These are phyloP conservation scores for Trichoderma erinaceum DNA, from an alignment of 495 filamentous ascomycete genomes.

Conservation along the genomic window DNA sequence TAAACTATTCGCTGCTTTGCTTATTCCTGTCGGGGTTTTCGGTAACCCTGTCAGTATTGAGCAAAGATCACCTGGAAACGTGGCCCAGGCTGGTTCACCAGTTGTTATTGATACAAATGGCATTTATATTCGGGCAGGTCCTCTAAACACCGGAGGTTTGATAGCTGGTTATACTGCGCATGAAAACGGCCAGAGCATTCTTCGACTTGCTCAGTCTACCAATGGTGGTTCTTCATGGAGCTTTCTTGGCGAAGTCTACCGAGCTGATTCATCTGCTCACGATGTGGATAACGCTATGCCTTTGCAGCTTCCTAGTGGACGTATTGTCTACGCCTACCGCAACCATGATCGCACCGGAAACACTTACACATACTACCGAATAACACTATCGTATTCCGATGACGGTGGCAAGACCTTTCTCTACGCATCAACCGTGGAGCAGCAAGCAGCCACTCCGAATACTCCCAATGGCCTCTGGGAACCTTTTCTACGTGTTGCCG, in stretches of 20 bases:
- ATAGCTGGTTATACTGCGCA: neutral
- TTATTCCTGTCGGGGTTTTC: neutral
- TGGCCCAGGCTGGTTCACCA: neutral
- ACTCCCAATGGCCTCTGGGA: neutral
- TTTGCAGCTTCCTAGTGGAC: slow-evolving; percentile 43
- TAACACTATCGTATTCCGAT: neutral
- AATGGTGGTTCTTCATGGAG: neutral
- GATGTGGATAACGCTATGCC: slow-evolving; percentile 58
- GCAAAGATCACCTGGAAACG: neutral
- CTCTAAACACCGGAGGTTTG: neutral
- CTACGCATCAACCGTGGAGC: neutral
- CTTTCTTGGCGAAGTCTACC: slow-evolving; percentile 28
- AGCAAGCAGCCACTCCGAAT: neutral
- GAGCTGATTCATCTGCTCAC: slow-evolving; percentile 27
- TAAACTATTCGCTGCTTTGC: neutral
- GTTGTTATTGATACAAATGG: neutral
- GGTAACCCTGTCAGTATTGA: neutral
- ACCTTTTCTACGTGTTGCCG: neutral
- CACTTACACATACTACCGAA: slow-evolving; percentile 31
- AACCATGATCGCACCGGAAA: slow-evolving; percentile 48
- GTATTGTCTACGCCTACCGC: slow-evolving; percentile 52
- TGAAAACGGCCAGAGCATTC: neutral
- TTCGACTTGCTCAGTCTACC: neutral
- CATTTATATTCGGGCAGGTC: neutral
- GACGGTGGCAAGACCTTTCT: neutral